Evolutionary conservation across 106 monocot genomes (phyloP).

Genomic region (Phalaenopsis aphrodite): DNA sequence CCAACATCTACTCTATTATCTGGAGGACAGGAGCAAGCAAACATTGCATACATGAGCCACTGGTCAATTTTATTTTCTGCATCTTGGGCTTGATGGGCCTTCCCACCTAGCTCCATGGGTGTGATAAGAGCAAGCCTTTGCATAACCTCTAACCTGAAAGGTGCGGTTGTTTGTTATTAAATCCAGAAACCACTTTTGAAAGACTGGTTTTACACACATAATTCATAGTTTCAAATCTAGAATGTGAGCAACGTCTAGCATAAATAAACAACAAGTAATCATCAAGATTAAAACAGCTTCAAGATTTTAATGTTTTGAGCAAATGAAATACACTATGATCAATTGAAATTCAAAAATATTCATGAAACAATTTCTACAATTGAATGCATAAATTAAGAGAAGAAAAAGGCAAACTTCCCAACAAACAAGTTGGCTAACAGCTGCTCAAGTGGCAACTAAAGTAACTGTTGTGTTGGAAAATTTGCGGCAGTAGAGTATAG

Average conservation of each 20-base stretch:
- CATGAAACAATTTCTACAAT: background rate
- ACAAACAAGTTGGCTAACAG: background rate
- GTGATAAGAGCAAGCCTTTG: constrained; percentile 77
- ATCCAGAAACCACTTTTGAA: background rate
- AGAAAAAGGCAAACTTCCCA: background rate
- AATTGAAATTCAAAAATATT: background rate
- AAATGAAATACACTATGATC: constrained; percentile 1
- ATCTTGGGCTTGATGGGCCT: constrained; percentile 78
- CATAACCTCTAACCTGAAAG: constrained; percentile 67
- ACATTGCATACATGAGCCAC: constrained; percentile 96
- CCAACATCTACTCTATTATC: constrained; percentile 66
- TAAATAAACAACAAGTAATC: background rate
- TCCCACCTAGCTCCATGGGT: constrained; percentile 82
- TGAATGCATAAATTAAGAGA: background rate
- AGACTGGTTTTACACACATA: background rate
- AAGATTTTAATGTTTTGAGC: background rate
- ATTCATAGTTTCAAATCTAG: background rate
- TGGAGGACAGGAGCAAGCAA: constrained; percentile 90
- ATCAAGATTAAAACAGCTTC: background rate
- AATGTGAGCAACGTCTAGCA: background rate
- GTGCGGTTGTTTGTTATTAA: background rate
- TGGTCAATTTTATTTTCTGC: constrained; percentile 84
- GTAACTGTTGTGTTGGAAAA: background rate
- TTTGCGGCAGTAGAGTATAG: too few species aligned
- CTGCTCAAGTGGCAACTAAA: background rate